Conservation (phyloP, 257 asterid species). For the Solanum gracilifrons region DNA sequence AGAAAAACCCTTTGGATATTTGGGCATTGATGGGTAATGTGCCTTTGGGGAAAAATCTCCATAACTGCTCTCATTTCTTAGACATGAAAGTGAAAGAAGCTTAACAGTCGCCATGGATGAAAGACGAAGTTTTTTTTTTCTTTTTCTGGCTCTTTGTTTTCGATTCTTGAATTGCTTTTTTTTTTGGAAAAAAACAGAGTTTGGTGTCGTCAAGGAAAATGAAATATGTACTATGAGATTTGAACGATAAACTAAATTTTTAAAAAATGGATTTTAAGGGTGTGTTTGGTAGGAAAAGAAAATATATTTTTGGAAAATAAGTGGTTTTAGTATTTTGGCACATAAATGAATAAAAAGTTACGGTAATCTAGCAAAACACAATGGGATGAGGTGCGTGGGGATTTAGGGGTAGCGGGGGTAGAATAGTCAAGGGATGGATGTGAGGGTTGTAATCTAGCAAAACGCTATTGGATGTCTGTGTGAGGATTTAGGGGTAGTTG, state of each 20-base stretch:
- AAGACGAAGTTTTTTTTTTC: not conserved
- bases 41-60: constrained; percentile 16
- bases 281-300: not conserved
- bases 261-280: not conserved
- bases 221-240: not conserved
- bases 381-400: not conserved
- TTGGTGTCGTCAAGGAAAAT: not conserved
- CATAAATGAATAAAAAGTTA: no score
- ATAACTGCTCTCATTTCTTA: constrained; percentile 3
- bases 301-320: no score
- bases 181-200: not conserved
- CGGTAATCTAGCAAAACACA: not conserved
- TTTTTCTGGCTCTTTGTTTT: not conserved
- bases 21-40: constrained; percentile 34
- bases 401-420: not conserved
- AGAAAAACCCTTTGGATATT: constrained; percentile 13
- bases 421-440: not conserved
- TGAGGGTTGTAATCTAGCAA: not conserved
- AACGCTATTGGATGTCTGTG: not conserved
- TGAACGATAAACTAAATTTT: not conserved
- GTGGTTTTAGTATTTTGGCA: not conserved
- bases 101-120: constrained; percentile 3
- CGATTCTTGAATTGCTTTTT: not conserved
- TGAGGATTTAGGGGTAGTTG: not conserved
- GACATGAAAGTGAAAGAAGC: constrained; percentile 23